Conservation (phyloP, 2,329 filamentous ascomycete genomes). For the Nemania sp. region DNA sequence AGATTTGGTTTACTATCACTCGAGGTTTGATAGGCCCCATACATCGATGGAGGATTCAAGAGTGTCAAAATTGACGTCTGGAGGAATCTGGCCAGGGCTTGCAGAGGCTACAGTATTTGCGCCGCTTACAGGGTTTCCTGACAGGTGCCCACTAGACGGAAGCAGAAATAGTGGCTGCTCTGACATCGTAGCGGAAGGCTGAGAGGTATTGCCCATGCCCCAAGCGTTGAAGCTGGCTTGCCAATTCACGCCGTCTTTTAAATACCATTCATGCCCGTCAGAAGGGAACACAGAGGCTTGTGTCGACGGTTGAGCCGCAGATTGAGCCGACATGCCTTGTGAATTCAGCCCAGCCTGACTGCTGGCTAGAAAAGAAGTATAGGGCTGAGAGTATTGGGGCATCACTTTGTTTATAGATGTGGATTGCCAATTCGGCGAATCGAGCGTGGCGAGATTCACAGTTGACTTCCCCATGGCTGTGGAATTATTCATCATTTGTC, state of each 20-base stretch:
- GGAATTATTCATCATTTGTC: conserved; percentile 28
- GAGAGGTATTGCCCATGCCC: conserved; percentile 43
- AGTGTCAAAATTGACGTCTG: conserved; percentile 36
- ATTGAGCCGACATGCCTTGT: conserved; percentile 14
- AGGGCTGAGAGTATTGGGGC: conserved; percentile 37
- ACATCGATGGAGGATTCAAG: conserved; percentile 36
- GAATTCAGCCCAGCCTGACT: conserved; percentile 26
- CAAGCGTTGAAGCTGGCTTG: conserved; percentile 61
- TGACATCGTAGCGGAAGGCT: conserved; percentile 36
- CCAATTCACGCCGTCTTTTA: conserved; percentile 61
- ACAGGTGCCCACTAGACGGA: conserved; percentile 26
- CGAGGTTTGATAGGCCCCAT: conserved; percentile 37
- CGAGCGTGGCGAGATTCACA: conserved; percentile 27
- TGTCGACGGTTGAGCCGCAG: conserved; percentile 34
- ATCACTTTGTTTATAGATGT: conserved; percentile 32
- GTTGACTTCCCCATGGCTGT: conserved; percentile 30
- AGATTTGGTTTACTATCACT: conserved; percentile 19
- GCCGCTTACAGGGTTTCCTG: conserved; percentile 16
- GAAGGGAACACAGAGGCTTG: conserved; percentile 45
- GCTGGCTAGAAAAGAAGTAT: conserved; percentile 29
- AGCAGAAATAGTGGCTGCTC: conserved; percentile 41
- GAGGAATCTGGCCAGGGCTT: conserved; percentile 26
- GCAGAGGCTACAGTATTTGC: too few species aligned
- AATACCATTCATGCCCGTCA: conserved; percentile 60
- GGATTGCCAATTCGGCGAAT: conserved; percentile 33